Conservation (phyloP, 2,329 filamentous ascomycete species). For the Berkeleyomyces rouxiae region DNA sequence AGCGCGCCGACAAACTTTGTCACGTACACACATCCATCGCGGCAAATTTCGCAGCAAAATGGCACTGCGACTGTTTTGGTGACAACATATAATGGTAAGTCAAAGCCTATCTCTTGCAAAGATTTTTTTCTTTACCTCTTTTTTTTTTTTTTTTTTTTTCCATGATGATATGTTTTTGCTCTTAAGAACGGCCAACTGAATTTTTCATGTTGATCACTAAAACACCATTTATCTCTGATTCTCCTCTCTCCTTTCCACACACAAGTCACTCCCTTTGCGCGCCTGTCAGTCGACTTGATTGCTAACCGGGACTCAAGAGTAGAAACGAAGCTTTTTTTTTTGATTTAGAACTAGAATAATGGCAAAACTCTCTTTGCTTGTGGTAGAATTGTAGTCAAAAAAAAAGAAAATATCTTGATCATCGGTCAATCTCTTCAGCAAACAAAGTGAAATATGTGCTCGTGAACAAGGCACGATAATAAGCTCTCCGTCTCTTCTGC, state of each 20-base stretch:
- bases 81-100: constrained; percentile 1
- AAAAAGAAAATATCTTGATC: neutral
- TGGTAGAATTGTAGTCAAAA: neutral
- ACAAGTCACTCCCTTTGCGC: neutral
- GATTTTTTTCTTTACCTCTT: constrained; percentile 15
- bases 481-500: no score
- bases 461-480: no score
- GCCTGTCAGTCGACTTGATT: neutral
- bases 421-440: no score
- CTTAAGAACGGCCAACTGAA: constrained; percentile 55
- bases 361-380: no score
- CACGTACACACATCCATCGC: no score
- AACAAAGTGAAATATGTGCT: no score
- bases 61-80: no score
- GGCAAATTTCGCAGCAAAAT: no score
- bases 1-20: neutral
- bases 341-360: no score
- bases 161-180: constrained; percentile 39
- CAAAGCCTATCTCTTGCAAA: neutral
- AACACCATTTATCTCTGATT: constrained; percentile 11
- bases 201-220: constrained; percentile 17
- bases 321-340: neutral
- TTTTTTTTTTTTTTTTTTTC: constrained; percentile 16
- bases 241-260: neutral
- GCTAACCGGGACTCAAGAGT: neutral